Conservation (phyloP, 495 filamentous ascomycete species). For the Aspergillus nanangensis region DNA sequence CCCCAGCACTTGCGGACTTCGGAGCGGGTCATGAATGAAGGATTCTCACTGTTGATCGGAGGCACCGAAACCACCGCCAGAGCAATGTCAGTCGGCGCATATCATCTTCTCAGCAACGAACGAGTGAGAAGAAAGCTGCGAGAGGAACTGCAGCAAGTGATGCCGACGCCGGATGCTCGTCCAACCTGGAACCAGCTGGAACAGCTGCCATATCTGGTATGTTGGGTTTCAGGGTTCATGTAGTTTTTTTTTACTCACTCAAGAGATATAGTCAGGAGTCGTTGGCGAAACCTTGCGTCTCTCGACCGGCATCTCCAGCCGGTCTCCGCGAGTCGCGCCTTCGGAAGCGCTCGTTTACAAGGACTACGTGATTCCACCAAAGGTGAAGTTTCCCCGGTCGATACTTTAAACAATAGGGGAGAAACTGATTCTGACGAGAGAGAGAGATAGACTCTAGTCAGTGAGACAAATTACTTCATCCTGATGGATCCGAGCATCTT, state of each 20-base stretch:
- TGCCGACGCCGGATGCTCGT: constrained; percentile 21
- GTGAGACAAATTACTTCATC: constrained; percentile 40
- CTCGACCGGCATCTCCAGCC: constrained; percentile 31
- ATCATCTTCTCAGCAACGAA: constrained; percentile 8
- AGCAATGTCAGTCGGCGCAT: constrained; percentile 14
- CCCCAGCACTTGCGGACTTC: background rate
- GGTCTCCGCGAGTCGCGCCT: constrained; percentile 39
- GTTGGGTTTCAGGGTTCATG: too few relatives aligned
- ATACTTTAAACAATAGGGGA: too few relatives aligned
- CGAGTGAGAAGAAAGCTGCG: constrained; percentile 16
- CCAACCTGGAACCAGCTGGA: constrained; percentile 41
- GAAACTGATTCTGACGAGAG: too few relatives aligned
- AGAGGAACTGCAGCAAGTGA: constrained; percentile 27
- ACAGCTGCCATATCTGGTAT: constrained; percentile 45
- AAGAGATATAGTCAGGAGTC: constrained; percentile 24
- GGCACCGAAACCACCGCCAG: constrained; percentile 40
- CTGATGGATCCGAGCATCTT: constrained; percentile 45
- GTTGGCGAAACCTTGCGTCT: constrained; percentile 46
- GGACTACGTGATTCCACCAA: constrained; percentile 30
- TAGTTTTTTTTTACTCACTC: too few relatives aligned
- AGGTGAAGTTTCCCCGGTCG: constrained; percentile 17
- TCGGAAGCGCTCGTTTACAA: constrained; percentile 37
- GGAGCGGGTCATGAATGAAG: constrained; percentile 24
- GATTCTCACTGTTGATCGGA: constrained; percentile 28
- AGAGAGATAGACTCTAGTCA: constrained; percentile 41